phyloP scores from a whole-genome alignment of 371 early-diverging fungal genomes.

The Lichtheimia ornata region DNA sequence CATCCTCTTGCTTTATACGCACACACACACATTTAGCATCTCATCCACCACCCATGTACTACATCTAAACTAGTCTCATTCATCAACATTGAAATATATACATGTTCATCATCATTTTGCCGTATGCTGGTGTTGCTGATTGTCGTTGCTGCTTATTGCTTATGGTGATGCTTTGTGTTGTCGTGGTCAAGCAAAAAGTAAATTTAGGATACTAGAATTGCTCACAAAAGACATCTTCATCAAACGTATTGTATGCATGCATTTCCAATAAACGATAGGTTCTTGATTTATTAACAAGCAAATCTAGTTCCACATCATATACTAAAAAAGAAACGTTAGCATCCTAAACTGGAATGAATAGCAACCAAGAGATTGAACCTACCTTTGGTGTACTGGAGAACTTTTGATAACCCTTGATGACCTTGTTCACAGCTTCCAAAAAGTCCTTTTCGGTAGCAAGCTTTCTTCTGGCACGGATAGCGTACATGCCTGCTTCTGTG shows the following conservation, averaged over 20 bases:
- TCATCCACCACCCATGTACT: not conserved
- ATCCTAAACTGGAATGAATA: not conserved
- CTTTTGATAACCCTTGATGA: constrained; percentile 99
- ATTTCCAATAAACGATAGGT: no score
- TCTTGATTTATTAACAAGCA: no score
- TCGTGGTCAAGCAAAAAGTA: no score
- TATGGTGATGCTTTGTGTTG: no score
- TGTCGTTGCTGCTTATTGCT: no score
- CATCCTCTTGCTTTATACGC: not conserved
- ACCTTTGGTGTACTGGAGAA: constrained; percentile 93
- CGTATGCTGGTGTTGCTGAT: no score
- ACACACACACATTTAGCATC: not conserved
- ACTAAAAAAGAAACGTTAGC: constrained; percentile 25
- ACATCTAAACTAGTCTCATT: not conserved
- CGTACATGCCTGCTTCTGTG: constrained; percentile 99
- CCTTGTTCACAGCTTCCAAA: constrained; percentile 99
- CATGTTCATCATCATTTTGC: no score
- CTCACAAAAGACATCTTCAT: no score
- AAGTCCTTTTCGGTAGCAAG: constrained; percentile 99
- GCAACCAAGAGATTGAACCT: not conserved
- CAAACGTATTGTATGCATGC: no score
- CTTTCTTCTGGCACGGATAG: constrained; percentile 99
- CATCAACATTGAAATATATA: no score
- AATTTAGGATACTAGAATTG: no score
- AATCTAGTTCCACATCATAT: constrained; percentile 58